Evolutionary conservation across 371 early-diverging fungal genomes (phyloP).

Genomic region (Mycotypha africana): DNA sequence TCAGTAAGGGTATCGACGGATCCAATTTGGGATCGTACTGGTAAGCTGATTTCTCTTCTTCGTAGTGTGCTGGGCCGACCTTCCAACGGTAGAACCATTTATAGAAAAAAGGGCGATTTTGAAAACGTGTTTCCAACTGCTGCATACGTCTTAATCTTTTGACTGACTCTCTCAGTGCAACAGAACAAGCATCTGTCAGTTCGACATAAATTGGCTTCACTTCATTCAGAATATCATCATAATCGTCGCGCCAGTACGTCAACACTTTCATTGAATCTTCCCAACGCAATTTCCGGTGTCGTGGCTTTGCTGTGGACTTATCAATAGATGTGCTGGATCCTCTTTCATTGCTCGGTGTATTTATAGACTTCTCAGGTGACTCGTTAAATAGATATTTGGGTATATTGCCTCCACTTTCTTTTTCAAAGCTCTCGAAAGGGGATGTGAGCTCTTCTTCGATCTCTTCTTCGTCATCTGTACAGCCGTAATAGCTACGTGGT

Average conservation of each 20-base stretch:
- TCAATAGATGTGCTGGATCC: too few relatives aligned
- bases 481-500: constrained; percentile 21
- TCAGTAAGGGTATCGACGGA: constrained; percentile 22
- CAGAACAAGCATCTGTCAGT: constrained; percentile 28
- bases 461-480: constrained; percentile 14
- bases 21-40: constrained; percentile 16
- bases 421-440: constrained; percentile 1
- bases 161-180: constrained; percentile 24
- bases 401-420: neutral
- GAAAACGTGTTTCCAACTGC: constrained; percentile 26
- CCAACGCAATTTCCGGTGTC: constrained; percentile 6
- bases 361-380: neutral
- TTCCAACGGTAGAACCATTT: constrained; percentile 19
- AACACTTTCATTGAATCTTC: constrained; percentile 19
- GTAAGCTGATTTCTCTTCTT: constrained; percentile 1
- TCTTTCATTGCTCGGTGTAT: too few relatives aligned
- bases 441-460: neutral
- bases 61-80: constrained; percentile 2
- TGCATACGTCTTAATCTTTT: constrained; percentile 28
- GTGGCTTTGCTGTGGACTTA: neutral
- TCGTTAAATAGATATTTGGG: too few relatives aligned
- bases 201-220: constrained; percentile 27
- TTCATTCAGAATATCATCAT: constrained; percentile 15
- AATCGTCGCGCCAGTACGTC: constrained; percentile 23
- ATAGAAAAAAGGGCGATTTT: constrained; percentile 27